Evolutionary conservation across 208 protist species (phyloP), one percentile per base, ranked within the genome.

Genomic region (Acanthamoeba royreba): DNA sequence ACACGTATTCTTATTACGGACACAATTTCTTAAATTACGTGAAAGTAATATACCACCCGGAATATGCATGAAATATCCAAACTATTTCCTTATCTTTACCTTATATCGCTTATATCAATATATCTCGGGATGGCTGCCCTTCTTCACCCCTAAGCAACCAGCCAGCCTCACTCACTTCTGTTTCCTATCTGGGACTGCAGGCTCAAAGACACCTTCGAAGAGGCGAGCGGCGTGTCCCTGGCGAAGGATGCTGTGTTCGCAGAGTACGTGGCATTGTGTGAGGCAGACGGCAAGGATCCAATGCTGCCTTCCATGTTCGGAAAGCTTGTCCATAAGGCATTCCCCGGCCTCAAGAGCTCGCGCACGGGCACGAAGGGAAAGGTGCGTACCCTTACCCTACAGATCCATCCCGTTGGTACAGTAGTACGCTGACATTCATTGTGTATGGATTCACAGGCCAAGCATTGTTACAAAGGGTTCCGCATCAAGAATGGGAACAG

Each of bases 381-480:
- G 66, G 66, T 77, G 43, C 28, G 49, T 13, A 22, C 22, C 15
- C 22, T 35, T 8, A 4, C 63, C 5, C 2, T 4, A 4, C 63
- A n/a, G 33, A 2, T 40, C 33, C 17, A 28, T 77, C 22, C 43
- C 25, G n/a, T n/a, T n/a, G n/a, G n/a, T n/a, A n/a, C n/a, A n/a
- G n/a, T n/a, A n/a, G n/a, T n/a, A n/a, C n/a, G n/a, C n/a, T n/a
- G n/a, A 69, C 58, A n/a, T 69, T 9, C 9, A 17, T 69, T 7
- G 13, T n/a, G 9, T 69, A 8, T 43, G 33, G 63, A 43, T 42
- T 15, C n/a, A n/a, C 58, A 69, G 72, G 72, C 72, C 31, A 85
- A 85, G n/a, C 74, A 85, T 19, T 85, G 74, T 33, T 85, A 85
- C 74, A 85, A 85, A 45, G 74, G 74, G 3, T 85, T 85, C 43